These are phyloP conservation scores for Colletotrichum noveboracense DNA, from an alignment of 2,329 filamentous ascomycete species.

Conservation along the genomic window DNA sequence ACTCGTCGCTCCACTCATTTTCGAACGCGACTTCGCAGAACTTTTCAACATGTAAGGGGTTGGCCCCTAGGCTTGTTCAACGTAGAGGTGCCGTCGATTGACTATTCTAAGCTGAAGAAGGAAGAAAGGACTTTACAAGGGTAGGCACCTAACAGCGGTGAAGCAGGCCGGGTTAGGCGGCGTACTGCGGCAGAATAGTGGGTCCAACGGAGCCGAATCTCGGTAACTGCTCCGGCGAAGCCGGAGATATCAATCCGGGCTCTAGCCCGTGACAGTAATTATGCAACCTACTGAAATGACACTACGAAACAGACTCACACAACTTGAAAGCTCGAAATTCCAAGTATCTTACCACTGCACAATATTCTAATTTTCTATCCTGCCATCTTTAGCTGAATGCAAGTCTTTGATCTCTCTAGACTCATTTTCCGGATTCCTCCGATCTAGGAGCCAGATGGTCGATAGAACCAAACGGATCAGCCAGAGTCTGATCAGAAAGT, in stretches of 20 bases:
- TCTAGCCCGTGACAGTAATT: too few relatives aligned
- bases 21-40: neutral
- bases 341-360: rapidly evolving
- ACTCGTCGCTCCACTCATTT: neutral
- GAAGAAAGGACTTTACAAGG: too few relatives aligned
- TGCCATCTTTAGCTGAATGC: rapidly evolving
- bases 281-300: rapidly evolving
- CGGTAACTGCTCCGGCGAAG: too few relatives aligned
- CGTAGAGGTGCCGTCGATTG: too few relatives aligned
- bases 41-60: neutral
- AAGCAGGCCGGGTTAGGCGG: too few relatives aligned
- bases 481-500: neutral
- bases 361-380: rapidly evolving
- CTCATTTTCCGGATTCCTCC: neutral
- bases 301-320: rapidly evolving
- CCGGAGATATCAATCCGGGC: too few relatives aligned
- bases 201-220: too few relatives aligned
- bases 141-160: too few relatives aligned
- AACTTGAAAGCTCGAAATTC: rapidly evolving
- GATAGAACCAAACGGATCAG: neutral
- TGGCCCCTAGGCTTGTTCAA: too few relatives aligned
- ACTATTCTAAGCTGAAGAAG: too few relatives aligned
- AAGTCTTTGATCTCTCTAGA: rapidly evolving
- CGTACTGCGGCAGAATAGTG: too few relatives aligned
- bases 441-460: neutral